Conservation (phyloP, 306 rosid species). For the Spatholobus suberectus region DNA sequence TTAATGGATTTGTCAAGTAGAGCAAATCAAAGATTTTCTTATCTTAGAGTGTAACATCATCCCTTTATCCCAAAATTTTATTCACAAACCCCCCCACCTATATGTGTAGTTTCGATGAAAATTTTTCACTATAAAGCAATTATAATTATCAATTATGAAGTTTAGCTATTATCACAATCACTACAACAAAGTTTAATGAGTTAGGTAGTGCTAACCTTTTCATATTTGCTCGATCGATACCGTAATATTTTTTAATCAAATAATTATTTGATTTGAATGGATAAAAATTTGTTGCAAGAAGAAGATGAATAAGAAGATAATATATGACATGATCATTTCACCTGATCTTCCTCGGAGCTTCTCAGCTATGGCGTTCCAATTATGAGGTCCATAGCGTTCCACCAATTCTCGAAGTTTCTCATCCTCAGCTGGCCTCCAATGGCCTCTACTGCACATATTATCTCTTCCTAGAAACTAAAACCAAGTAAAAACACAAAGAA, state of each 20-base stretch:
- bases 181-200: background rate
- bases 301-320: background rate
- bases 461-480: slow-evolving; percentile 8
- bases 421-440: slow-evolving; percentile 98
- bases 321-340: slow-evolving; percentile 16
- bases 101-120: background rate
- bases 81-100: background rate
- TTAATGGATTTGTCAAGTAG: background rate
- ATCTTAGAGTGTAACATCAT: background rate
- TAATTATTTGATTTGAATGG: background rate
- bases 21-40: background rate
- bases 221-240: background rate
- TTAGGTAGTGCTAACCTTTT: background rate
- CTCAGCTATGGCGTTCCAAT: slow-evolving; percentile 99
- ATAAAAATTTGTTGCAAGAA: slow-evolving; percentile 23
- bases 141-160: background rate
- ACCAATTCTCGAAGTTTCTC: slow-evolving; percentile 88
- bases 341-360: slow-evolving; percentile 98
- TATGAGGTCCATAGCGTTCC: slow-evolving; percentile 94
- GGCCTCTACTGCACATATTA: slow-evolving; percentile 95
- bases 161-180: background rate
- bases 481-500: background rate
- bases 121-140: background rate
- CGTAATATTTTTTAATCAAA: background rate
- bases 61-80: background rate